These are phyloP conservation scores for Favolaschia claudopus DNA, from an alignment of 768 basidiomycete species.

Conservation along the genomic window DNA sequence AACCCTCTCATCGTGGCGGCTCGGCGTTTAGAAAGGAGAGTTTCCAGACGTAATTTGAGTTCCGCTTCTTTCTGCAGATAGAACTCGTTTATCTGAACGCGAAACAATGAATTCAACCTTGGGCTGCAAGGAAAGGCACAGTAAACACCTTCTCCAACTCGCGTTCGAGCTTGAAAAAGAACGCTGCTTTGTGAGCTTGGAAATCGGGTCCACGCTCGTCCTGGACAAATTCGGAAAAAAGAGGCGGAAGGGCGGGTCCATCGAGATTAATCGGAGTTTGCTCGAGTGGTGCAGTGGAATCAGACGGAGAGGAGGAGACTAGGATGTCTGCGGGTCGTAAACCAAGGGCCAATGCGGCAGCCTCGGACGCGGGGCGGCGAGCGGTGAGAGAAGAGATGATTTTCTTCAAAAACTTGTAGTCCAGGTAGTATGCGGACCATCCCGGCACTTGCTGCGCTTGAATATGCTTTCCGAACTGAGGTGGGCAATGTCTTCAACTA, in stretches of 20 bases:
- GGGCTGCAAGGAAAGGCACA: conserved; percentile 4
- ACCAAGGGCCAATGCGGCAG: conserved; percentile 84
- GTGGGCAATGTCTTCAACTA: not conserved
- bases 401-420: conserved; percentile 99
- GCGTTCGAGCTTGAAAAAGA: conserved; percentile 98
- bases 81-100: conserved; percentile 90
- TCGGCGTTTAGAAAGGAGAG: conserved; percentile 91
- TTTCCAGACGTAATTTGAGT: conserved; percentile 89
- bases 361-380: conserved; percentile 90
- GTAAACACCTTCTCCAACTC: conserved; percentile 94
- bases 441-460: conserved; percentile 96
- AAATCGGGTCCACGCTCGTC: conserved; percentile 85
- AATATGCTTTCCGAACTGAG: conserved; percentile 96
- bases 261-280: conserved; percentile 28
- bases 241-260: conserved; percentile 59
- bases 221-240: conserved; percentile 67
- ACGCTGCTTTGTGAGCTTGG: conserved; percentile 94
- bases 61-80: conserved; percentile 98
- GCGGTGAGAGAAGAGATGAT: conserved; percentile 95
- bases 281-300: conserved; percentile 23
- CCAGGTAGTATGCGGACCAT: conserved; percentile 95
- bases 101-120: conserved; percentile 14
- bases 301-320: conserved; percentile 35
- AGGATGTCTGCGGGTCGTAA: conserved; percentile 71
- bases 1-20: conserved; percentile 77